Conservation (phyloP, 2,329 filamentous ascomycete genomes). For the Aspergillus eucalypticola region DNA sequence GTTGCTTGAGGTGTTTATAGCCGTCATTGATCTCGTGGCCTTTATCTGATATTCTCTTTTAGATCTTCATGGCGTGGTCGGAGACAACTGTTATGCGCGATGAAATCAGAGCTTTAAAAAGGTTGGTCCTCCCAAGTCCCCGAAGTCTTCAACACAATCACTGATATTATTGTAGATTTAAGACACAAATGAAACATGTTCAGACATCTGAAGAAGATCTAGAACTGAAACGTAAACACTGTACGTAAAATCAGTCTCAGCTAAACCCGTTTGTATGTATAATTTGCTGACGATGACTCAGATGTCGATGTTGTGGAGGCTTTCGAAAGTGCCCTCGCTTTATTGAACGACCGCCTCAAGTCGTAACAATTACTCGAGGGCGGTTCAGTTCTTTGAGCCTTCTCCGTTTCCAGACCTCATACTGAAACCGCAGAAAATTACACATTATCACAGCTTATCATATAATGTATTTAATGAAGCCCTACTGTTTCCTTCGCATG, state of each 20-base stretch:
- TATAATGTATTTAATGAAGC: neutral
- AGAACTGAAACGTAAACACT: constrained; percentile 74
- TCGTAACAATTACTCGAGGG: constrained; percentile 4
- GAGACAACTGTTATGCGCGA: constrained; percentile 71
- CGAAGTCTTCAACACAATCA: neutral
- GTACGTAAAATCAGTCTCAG: constrained; percentile 53
- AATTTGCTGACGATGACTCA: constrained; percentile 25
- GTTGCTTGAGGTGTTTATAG: constrained; percentile 60
- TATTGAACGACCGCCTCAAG: constrained; percentile 39
- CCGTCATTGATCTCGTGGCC: neutral
- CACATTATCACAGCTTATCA: neutral
- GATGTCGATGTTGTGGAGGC: constrained; percentile 49
- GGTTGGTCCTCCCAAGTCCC: constrained; percentile 50
- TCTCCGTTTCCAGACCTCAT: neutral
- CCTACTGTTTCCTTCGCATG: neutral
- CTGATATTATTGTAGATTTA: constrained; percentile 56
- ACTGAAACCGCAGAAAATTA: neutral
- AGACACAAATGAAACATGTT: constrained; percentile 76
- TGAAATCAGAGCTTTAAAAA: constrained; percentile 73
- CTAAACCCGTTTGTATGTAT: neutral
- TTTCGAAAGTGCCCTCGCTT: constrained; percentile 50
- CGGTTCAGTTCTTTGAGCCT: neutral
- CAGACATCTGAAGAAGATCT: constrained; percentile 71
- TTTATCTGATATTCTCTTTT: constrained; percentile 7
- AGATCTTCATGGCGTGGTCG: constrained; percentile 83